Evolutionary conservation across 139 green algal species (phyloP).

Genomic region (Haematococcus sp.): DNA sequence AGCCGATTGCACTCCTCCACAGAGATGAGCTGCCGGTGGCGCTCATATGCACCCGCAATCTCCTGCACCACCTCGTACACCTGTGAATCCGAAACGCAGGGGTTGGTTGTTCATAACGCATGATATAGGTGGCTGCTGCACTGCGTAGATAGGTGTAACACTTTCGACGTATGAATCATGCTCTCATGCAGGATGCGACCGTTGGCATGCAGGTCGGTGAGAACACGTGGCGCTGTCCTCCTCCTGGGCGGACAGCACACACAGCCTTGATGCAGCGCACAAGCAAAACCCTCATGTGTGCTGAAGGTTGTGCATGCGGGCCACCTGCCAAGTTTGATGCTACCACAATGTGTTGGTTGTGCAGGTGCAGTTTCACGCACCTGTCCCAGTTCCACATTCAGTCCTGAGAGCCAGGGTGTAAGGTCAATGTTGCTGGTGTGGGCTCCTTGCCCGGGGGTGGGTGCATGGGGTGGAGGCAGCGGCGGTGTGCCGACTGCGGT

Average conservation of each 20-base stretch:
- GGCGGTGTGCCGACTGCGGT: neutral
- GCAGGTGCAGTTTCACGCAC: neutral
- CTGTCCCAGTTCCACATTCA: slow-evolving; percentile 25
- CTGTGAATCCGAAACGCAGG: slow-evolving; percentile 4
- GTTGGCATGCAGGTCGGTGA: neutral
- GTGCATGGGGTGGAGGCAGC: neutral
- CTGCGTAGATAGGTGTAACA: neutral
- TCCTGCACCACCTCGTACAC: slow-evolving; percentile 22
- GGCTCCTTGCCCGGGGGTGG: neutral
- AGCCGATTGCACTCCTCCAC: slow-evolving; percentile 21
- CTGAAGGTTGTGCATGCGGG: no score
- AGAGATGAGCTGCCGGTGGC: neutral
- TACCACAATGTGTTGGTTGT: no score
- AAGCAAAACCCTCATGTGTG: no score
- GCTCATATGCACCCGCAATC: slow-evolving; percentile 13
- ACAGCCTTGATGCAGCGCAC: neutral
- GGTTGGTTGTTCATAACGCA: neutral
- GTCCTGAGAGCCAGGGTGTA: neutral
- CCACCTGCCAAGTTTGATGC: neutral
- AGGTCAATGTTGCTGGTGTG: neutral
- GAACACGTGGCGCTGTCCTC: neutral
- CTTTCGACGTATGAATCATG: no score
- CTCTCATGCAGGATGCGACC: no score
- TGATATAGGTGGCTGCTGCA: neutral
- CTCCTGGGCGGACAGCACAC: neutral